Evolutionary conservation across 2,329 filamentous ascomycete species (phyloP).

Genomic region (Blastomyces silverae): DNA sequence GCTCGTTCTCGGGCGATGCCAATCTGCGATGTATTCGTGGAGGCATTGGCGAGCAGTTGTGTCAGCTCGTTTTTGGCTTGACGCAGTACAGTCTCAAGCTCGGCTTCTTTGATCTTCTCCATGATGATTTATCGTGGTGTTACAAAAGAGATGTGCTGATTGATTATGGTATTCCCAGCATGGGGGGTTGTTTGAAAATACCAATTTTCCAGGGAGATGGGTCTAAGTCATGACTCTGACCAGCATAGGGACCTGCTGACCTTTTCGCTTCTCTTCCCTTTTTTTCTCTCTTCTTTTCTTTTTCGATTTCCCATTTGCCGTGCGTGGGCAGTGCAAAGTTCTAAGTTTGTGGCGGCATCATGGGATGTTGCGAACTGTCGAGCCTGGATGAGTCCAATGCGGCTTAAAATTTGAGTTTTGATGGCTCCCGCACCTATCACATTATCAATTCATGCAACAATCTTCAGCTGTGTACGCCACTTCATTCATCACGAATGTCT

Average conservation of each 20-base stretch:
- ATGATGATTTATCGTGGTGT: not conserved
- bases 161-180: not conserved
- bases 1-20: not conserved
- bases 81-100: not conserved
- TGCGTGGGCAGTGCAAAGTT: not conserved
- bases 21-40: not conserved
- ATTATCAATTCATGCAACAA: not conserved
- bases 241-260: not conserved
- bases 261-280: not conserved
- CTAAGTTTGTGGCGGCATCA: not conserved
- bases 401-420: constrained; percentile 4
- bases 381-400: not conserved
- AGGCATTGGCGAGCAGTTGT: not conserved
- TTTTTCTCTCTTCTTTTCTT: not conserved
- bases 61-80: not conserved
- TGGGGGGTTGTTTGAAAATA: not conserved
- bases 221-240: not conserved
- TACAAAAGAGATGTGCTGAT: not conserved
- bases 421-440: not conserved
- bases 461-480: not conserved
- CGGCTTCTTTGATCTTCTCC: not conserved
- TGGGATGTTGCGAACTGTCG: not conserved
- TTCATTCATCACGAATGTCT: not conserved
- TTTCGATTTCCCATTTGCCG: not conserved
- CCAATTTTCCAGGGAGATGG: too few species aligned